Base-by-base conservation (phyloP, 106 monocot species). In the Gastrodia elata region DNA sequence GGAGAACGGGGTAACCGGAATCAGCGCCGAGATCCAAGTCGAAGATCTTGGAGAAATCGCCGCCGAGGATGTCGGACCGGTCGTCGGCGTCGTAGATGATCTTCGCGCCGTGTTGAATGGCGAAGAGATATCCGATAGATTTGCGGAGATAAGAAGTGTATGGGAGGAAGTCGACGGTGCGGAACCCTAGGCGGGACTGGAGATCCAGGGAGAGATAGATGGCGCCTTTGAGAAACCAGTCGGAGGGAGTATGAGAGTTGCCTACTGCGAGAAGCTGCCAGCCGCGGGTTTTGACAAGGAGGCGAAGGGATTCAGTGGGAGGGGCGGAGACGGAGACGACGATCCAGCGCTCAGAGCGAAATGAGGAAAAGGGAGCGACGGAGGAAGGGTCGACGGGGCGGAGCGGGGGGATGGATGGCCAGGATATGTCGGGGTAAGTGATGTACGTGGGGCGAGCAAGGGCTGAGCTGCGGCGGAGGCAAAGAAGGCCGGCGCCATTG, bases 341-440 rank as follows among this genome's bases (percentile, higher is more conserved):
- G 68, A 94, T 88, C 94, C 94, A 94, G 25, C 83, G 75, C 28
- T 85, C 84, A 32, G 90, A 73, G 22, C 84, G 83, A 84, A 91
- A 91, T 42, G 90, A 68, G 74, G 88, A 35, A 77, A 76, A 86
- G 11, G 90, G 87, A n/a, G 73, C 56, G 5, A 72, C 71, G 26
- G 84, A 44, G 39, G 75, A 14, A 15, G 73, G 69, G 55, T 64
- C 77, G 48, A 77, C 68, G 6, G 87, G 87, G 7, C 75, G 65
- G 38, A 88, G 28, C 11, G 86, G 71, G 4, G 87, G 71, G 58
- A 93, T 40, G 8, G 52, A 14, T 37, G 76, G 33, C 86, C 85
- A 90, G 52, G 77, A 33, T 76, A 90, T 69, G 8, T 67, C 36
- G 20, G 94, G 90, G 68, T 77, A 81, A 20, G 40, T 68, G 68